Evolutionary conservation across 495 filamentous ascomycete species (phyloP).

Genomic region (Viridothelium virens): DNA sequence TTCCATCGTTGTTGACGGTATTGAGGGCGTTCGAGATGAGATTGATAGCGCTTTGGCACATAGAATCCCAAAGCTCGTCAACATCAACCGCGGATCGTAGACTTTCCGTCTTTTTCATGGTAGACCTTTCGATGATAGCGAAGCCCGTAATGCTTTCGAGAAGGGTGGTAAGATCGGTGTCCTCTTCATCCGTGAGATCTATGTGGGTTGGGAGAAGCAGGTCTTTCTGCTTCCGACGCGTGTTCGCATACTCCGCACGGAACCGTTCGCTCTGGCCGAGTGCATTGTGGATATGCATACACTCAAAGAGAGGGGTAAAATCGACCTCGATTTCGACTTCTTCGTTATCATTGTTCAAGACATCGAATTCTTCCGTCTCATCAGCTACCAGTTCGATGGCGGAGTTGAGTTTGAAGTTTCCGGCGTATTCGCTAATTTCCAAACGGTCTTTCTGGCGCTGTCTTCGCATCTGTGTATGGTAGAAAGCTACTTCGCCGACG

Average conservation of each 20-base stretch:
- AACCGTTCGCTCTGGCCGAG: conserved; percentile 89
- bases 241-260: conserved; percentile 79
- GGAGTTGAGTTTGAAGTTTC: conserved; percentile 85
- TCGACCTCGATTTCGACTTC: conserved; percentile 68
- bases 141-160: conserved; percentile 93
- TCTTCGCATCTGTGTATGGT: conserved; percentile 83
- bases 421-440: conserved; percentile 60
- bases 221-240: conserved; percentile 84
- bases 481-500: conserved; percentile 93
- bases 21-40: conserved; percentile 69
- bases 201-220: conserved; percentile 68
- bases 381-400: conserved; percentile 92
- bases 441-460: conserved; percentile 72
- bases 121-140: conserved; percentile 90
- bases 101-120: conserved; percentile 75
- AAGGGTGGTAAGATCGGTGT: conserved; percentile 68
- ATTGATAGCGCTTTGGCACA: conserved; percentile 79
- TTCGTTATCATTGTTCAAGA: conserved; percentile 69
- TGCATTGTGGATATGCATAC: conserved; percentile 92
- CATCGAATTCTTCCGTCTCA: conserved; percentile 89
- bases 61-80: conserved; percentile 95
- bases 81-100: conserved; percentile 81
- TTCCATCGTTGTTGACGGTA: conserved; percentile 73
- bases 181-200: conserved; percentile 63
- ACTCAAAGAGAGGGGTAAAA: conserved; percentile 92